phyloP scores from a whole-genome alignment of 495 filamentous ascomycete genomes.

The Xylaria venustula region DNA sequence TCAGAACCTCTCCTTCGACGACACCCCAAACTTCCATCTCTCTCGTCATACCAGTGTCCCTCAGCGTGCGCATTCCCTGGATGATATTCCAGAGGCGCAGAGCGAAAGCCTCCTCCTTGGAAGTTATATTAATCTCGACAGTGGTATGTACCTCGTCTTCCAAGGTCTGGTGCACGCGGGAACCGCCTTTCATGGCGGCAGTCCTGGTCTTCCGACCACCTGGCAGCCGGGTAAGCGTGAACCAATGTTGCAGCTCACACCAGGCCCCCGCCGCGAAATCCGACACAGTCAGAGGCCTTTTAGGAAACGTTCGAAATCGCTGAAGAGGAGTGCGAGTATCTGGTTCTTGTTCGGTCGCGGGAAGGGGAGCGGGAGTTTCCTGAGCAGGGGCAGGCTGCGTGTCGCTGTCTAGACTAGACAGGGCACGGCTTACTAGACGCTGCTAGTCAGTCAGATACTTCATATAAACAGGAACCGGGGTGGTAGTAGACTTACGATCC shows the following conservation, averaged over 20 bases:
- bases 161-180: conserved; percentile 72
- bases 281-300: conserved; percentile 82
- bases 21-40: conserved; percentile 94
- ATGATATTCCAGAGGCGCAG: conserved; percentile 90
- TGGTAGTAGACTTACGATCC: conserved; percentile 48
- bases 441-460: conserved; percentile 56
- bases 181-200: conserved; percentile 78
- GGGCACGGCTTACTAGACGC: conserved; percentile 63
- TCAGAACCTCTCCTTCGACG: conserved; percentile 78
- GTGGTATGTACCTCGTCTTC: conserved; percentile 81
- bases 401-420: conserved; percentile 20
- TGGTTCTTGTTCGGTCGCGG: not conserved
- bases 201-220: conserved; percentile 71
- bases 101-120: conserved; percentile 79
- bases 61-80: conserved; percentile 74
- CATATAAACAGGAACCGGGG: too few relatives aligned
- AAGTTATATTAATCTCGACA: conserved; percentile 68
- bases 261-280: conserved; percentile 86
- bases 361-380: not conserved
- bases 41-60: conserved; percentile 76
- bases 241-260: conserved; percentile 96
- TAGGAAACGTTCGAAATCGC: conserved; percentile 75
- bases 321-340: conserved; percentile 49
- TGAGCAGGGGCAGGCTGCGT: conserved; percentile 1
- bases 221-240: conserved; percentile 67